phyloP scores from a whole-genome alignment of 148 eudicot species.

The Persicaria maculosa region DNA sequence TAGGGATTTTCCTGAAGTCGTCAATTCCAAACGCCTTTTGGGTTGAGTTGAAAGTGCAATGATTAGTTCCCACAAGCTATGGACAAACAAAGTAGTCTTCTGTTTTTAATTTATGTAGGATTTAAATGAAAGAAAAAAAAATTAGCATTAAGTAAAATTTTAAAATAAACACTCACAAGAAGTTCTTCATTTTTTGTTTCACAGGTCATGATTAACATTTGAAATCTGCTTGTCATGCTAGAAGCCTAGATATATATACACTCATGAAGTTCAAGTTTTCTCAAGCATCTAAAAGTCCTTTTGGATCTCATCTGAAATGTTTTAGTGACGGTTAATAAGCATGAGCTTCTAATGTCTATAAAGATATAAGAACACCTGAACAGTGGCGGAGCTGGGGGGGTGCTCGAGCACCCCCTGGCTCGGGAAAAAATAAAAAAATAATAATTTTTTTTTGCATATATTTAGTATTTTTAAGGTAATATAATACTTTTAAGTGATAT shows the following conservation, averaged over 20 bases:
- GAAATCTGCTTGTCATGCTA: background rate
- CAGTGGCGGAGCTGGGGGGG: too few species aligned
- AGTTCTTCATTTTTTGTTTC: background rate
- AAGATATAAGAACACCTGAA: slow-evolving; percentile 34
- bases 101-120: background rate
- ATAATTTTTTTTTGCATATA: too few species aligned
- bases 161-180: background rate
- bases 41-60: slow-evolving; percentile 84
- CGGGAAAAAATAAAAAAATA: too few species aligned
- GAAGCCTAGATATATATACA: background rate
- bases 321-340: background rate
- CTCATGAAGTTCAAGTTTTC: background rate
- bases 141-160: background rate
- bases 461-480: too few species aligned
- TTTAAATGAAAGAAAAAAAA: background rate
- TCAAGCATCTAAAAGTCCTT: background rate
- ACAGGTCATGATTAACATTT: background rate
- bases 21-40: slow-evolving; percentile 80
- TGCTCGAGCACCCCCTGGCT: too few species aligned
- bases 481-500: too few species aligned
- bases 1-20: slow-evolving; percentile 93
- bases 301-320: background rate
- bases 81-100: background rate
- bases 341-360: background rate
- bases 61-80: slow-evolving; percentile 98